These are phyloP conservation scores for Candida schatavii DNA, from an alignment of 805 yeast species.

Conservation along the genomic window DNA sequence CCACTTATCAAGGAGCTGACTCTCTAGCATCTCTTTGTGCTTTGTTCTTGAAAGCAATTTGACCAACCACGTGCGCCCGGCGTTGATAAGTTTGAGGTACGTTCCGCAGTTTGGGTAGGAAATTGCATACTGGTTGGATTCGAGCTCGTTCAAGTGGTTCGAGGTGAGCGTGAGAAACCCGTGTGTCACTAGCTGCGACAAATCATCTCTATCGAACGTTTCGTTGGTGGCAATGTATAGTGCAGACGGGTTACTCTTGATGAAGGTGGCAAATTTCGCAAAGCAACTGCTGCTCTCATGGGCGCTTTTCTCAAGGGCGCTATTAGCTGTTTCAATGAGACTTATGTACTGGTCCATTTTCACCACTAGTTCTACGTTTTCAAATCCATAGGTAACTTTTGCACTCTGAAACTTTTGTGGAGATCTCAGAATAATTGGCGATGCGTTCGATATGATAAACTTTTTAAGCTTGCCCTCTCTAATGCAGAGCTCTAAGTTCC, in stretches of 20 bases:
- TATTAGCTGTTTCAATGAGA: conserved; percentile 4
- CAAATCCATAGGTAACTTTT: conserved; percentile 41
- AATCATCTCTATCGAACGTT: conserved; percentile 23
- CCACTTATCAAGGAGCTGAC: conserved; percentile 43
- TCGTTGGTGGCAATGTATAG: conserved; percentile 21
- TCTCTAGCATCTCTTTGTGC: conserved; percentile 44
- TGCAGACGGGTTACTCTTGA: conserved; percentile 24
- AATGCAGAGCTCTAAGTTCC: conserved; percentile 35
- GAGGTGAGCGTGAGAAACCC: conserved; percentile 48
- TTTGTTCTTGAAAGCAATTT: conserved; percentile 33
- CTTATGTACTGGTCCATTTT: conserved; percentile 21
- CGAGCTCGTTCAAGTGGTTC: conserved; percentile 42
- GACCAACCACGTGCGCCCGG: conserved; percentile 45
- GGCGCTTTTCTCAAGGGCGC: conserved; percentile 9
- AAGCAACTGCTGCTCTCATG: conserved; percentile 13
- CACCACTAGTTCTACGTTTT: conserved; percentile 37
- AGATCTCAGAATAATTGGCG: conserved; percentile 42
- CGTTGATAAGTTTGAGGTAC: conserved; percentile 41
- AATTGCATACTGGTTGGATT: conserved; percentile 36
- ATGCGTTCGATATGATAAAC: conserved; percentile 42
- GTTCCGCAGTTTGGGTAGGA: conserved; percentile 53
- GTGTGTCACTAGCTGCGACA: conserved; percentile 30
- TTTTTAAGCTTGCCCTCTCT: conserved; percentile 36
- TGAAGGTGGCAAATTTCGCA: conserved; percentile 19
- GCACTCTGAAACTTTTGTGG: conserved; percentile 29